Percentiles rank a stretch among this genome's conserved stretches.
Conservation (phyloP, 176 grass and related monocot species). For the Carex scoparia region DNA sequence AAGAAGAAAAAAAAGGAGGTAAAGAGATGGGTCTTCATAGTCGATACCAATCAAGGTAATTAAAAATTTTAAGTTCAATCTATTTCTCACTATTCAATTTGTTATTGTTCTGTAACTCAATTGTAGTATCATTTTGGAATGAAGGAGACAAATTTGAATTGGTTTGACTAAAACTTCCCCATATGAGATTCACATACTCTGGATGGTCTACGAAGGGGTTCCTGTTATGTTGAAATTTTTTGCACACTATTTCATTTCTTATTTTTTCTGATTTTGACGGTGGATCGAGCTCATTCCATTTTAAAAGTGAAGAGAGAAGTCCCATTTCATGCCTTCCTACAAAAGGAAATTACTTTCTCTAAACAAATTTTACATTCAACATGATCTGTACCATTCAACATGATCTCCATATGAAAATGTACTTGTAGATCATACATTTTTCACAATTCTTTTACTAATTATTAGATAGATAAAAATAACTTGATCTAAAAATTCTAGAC, state of each 20-base stretch:
- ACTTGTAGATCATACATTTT: too few species aligned
- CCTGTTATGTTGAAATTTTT: conserved; percentile 63
- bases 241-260: conserved; percentile 63
- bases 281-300: conserved; percentile 67
- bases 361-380: neutral
- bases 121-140: neutral
- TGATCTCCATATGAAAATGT: too few species aligned
- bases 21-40: neutral
- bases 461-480: too few species aligned
- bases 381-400: too few species aligned
- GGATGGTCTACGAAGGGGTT: conserved; percentile 81
- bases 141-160: conserved; percentile 5
- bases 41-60: neutral
- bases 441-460: too few species aligned
- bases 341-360: neutral
- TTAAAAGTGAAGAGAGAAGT: conserved; percentile 52
- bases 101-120: conserved; percentile 39
- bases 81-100: conserved; percentile 39
- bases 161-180: conserved; percentile 30
- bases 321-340: conserved; percentile 61
- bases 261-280: conserved; percentile 56
- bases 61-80: neutral
- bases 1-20: neutral
- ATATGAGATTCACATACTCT: conserved; percentile 64
- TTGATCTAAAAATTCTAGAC: too few species aligned